Base-by-base conservation (phyloP, 495 filamentous ascomycete species). In the Aspergillus mulundensis region DNA sequence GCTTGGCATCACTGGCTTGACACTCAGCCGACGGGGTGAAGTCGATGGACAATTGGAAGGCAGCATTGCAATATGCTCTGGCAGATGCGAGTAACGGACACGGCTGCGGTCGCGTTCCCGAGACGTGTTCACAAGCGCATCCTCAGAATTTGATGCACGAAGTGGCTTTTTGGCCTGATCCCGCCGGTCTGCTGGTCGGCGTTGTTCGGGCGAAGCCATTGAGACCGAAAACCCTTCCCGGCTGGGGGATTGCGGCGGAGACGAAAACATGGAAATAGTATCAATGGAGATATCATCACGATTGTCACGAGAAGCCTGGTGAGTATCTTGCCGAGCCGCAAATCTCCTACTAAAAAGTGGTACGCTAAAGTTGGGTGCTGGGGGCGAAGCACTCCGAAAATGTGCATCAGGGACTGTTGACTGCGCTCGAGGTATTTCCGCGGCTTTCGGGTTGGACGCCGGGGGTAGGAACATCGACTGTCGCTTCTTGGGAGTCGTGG, bases 361-460 rank as follows among this genome's bases (percentile, higher is more conserved):
- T 23, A 81, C 77, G 52, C 77, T 81, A 50, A 79, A 81, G 56
- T 81, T 79, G 1, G 76, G 77, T 7, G 77, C 70, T 19, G 76
- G 68, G 1, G 71, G 69, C 0, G 75, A 78, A 8, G 69, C 57
- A 53, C 72, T 62, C 39, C 70, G 68, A n/a, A 63, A 40, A 1
- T 66, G 41, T 7, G 60, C 42, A 19, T 76, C 70, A 14, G 67
- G 65, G 8, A 63, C 48, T 21, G 59, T 65, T 12, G 75, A 65
- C 42, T 67, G 68, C 30, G 66, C 54, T 24, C 63, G 55, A 19
- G 59, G 58, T 15, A 57, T 43, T 25, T 70, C 58, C 8, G 63
- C 24, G 11, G 49, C 48, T 28, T 67, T 64, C 8, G 56, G 24
- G 7, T 40, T 45, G n/a, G 53, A 15, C 16, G 43, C n/a, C 21